phyloP scores from a whole-genome alignment of 192 early-diverging fungal genomes.

The Powellomyces hirtus region DNA sequence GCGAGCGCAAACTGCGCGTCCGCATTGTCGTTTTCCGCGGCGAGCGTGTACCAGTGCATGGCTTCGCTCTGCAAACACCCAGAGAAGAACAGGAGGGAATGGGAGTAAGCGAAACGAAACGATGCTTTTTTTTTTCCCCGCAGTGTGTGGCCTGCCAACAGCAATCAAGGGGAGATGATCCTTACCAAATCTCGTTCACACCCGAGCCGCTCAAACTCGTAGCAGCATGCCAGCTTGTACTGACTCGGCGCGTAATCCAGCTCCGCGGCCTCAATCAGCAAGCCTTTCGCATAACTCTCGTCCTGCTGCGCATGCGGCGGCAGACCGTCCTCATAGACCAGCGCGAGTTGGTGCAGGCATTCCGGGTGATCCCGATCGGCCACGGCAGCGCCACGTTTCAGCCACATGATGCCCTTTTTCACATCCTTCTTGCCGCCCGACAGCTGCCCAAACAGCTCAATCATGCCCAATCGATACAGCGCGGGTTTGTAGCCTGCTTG shows the following conservation, averaged over 20 bases:
- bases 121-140: too few species aligned
- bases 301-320: slow-evolving; percentile 48
- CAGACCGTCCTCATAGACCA: slow-evolving; percentile 72
- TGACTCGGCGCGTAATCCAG: slow-evolving; percentile 68
- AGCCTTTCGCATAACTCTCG: slow-evolving; percentile 46
- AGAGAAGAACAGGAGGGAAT: neutral
- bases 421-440: slow-evolving; percentile 58
- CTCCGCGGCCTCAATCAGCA: slow-evolving; percentile 62
- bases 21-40: slow-evolving; percentile 59
- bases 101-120: neutral
- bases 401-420: slow-evolving; percentile 73
- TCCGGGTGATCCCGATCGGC: slow-evolving; percentile 64
- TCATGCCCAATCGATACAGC: slow-evolving; percentile 70
- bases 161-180: neutral
- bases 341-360: slow-evolving; percentile 67
- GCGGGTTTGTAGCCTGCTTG: slow-evolving; percentile 63
- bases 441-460: slow-evolving; percentile 75
- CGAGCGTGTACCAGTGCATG: slow-evolving; percentile 71
- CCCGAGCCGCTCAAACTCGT: slow-evolving; percentile 74
- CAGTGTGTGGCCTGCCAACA: too few species aligned
- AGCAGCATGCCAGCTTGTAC: slow-evolving; percentile 70
- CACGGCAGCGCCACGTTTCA: slow-evolving; percentile 72
- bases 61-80: slow-evolving; percentile 38
- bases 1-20: slow-evolving; percentile 81
- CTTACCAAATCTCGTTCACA: slow-evolving; percentile 59